Evolutionary conservation across 257 asterid genomes (phyloP), one percentile per base, ranked within the genome.

Genomic region (Catharanthus roseus): DNA sequence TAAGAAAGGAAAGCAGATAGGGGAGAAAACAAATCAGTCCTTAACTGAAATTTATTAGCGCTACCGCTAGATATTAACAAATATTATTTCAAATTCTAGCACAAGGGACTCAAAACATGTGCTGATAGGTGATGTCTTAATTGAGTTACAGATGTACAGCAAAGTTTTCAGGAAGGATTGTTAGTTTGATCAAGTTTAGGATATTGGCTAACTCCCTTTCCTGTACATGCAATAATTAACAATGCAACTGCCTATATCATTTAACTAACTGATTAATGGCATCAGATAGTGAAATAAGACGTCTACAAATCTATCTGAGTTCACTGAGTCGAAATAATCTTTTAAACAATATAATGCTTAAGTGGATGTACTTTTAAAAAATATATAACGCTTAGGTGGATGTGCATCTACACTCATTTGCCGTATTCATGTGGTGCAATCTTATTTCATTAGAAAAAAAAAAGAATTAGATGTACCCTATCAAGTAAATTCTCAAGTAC

Each of bases 401-500:
- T 3, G 11, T 0, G 3, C 55, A 2, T 50, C 18, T 50, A 18
- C 34, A 73, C 44, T 13, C 6, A 5, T 41, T 31, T 54, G 44
- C 21, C 29, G 68, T 67, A 77, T 68, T 28, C 42, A 73, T 36
- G 54, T 41, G 61, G 56, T 33, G 45, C 63, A 33, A 21, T 29
- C 18, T 21, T 33, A 11, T 42, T 10, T 3, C 1, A 41, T 13
- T 53, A 41, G 55, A 53, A 21, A 10, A 12, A 45, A 69, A 58
- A 23, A 71, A 80, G 49, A 42, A 21, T 9, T 21, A 67, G 67
- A 56, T 61, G 31, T 90, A 93, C 98, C 98, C 98, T 55, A 83
- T 87, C 86, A 88, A 84, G 85, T 93, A 93, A 78, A 93, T 93
- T 72, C 99, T 85, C 81, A 93, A 77, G 72, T 93, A 93, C 76